These are phyloP conservation scores for Retiboletus fuscus DNA, from an alignment of 1,284 basidiomycete genomes.

Conservation along the genomic window DNA sequence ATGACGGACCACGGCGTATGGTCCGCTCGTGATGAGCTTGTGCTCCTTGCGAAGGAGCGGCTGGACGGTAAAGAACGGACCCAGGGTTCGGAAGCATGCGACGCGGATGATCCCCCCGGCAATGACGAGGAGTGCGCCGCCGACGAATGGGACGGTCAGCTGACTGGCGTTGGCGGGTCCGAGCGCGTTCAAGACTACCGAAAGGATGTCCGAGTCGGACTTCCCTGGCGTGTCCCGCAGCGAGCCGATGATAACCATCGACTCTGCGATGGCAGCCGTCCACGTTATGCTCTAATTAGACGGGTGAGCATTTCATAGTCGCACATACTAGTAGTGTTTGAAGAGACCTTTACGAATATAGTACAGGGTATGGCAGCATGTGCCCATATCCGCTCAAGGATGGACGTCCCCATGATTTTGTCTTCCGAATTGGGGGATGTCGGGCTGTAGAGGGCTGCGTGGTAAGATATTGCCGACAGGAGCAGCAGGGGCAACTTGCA, in stretches of 20 bases:
- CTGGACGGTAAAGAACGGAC: slow-evolving; percentile 35
- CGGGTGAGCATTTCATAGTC: background rate
- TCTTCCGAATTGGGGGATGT: background rate
- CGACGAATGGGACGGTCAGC: slow-evolving; percentile 26
- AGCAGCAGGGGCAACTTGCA: slow-evolving; percentile 18
- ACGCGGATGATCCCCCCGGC: slow-evolving; percentile 24
- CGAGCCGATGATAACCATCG: slow-evolving; percentile 14
- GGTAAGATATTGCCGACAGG: slow-evolving; percentile 13
- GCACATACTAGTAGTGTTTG: background rate
- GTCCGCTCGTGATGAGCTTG: slow-evolving; percentile 33
- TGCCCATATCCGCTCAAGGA: slow-evolving; percentile 16
- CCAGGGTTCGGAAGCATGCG: slow-evolving; percentile 29
- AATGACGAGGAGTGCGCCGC: slow-evolving; percentile 29
- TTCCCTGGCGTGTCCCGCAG: background rate
- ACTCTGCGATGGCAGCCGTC: slow-evolving; percentile 16
- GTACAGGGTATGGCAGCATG: background rate
- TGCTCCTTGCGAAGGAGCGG: slow-evolving; percentile 34
- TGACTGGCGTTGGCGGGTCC: slow-evolving; percentile 23
- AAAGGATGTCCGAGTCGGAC: background rate
- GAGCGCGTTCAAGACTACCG: slow-evolving; percentile 15
- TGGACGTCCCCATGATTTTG: slow-evolving; percentile 7
- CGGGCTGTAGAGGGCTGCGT: slow-evolving; percentile 6
- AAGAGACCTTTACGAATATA: slow-evolving; percentile 15
- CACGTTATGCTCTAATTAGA: slow-evolving; percentile 14
- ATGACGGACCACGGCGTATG: slow-evolving; percentile 38